Evolutionary conservation across 306 rosid genomes (phyloP), one percentile per base, ranked within the genome.

Genomic region (Cicer pinnatifidum): DNA sequence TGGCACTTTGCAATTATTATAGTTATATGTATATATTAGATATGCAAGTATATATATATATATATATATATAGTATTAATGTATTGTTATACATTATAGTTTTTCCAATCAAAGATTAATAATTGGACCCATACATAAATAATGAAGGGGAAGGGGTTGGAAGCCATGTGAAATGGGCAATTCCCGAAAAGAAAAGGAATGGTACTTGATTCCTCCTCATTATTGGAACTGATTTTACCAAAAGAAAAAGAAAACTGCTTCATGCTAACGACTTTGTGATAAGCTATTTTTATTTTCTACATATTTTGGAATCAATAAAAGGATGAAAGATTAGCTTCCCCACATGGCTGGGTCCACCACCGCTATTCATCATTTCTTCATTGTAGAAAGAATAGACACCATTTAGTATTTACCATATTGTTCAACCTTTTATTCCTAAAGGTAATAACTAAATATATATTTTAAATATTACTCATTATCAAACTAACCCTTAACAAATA

Each of bases 331-430:
- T 84, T 81, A 79, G 89, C 80, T 72, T 84, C 78, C 84, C 73
- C 92, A 89, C 90, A 87, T 87, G 97, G 86, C 20, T 64, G 2
- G 76, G 73, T 80, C 87, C 84, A 80, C 82, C 86, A 75, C 89
- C 65, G 80, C 85, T 65, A 23, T 71, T 47, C 65, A 86, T 85
- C 76, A 76, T 69, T 72, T 75, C 40, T 57, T 19, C 69, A 5
- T 35, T n/a, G 1, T 17, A 59, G n/a, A 38, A 56, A 67, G 9
- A 20, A 39, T 37, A 39, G 6, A 1, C 33, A 28, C 47, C n/a
- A 12, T 28, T 58, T 9, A 11, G 9, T 13, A 1, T 50, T 50
- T 50, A 6, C 4, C 15, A 6, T 50, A 13, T 48, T n/a, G 9
- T 48, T 23, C 33, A 2, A 23, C 3, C 33, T 23, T 23, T 23